Evolutionary conservation across 345 rosid genomes (phyloP).

Genomic region (Salix purpurea): DNA sequence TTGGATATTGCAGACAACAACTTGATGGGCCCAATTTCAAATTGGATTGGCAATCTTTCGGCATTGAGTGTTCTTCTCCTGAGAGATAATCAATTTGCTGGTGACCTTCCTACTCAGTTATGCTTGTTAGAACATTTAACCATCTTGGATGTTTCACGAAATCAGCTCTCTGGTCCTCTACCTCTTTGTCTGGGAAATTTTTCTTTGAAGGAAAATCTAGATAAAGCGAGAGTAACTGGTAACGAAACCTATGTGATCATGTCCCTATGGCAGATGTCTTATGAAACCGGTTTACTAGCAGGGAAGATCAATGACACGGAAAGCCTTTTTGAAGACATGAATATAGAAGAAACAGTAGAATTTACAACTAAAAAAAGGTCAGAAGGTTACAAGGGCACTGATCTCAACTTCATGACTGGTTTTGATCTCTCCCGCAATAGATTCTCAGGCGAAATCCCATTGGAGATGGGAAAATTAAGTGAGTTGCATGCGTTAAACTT

Average conservation of each 20-base stretch:
- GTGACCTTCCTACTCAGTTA: constrained; percentile 5
- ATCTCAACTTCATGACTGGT: neutral
- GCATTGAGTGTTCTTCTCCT: constrained; percentile 17
- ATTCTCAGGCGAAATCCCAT: neutral
- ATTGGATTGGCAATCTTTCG: neutral
- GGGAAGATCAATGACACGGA: too few species aligned
- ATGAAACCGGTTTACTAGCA: too few species aligned
- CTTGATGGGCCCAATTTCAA: constrained; percentile 9
- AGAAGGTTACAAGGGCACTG: neutral
- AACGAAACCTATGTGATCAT: too few species aligned
- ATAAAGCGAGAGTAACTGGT: too few species aligned
- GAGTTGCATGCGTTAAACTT: constrained; percentile 21
- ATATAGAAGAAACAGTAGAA: neutral
- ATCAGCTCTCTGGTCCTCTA: constrained; percentile 6
- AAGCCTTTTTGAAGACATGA: fast-evolving
- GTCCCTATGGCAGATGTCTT: too few species aligned
- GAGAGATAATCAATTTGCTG: constrained; percentile 10
- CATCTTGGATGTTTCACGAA: constrained; percentile 18
- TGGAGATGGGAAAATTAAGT: neutral
- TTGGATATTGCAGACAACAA: constrained; percentile 15
- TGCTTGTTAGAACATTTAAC: constrained; percentile 1
- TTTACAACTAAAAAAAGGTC: neutral
- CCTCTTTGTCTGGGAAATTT: constrained; percentile 1
- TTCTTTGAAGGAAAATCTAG: neutral
- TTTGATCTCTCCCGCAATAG: neutral